Base-by-base conservation (phyloP, 352 stramenopile genomes). In the Pythium chondricola region DNA sequence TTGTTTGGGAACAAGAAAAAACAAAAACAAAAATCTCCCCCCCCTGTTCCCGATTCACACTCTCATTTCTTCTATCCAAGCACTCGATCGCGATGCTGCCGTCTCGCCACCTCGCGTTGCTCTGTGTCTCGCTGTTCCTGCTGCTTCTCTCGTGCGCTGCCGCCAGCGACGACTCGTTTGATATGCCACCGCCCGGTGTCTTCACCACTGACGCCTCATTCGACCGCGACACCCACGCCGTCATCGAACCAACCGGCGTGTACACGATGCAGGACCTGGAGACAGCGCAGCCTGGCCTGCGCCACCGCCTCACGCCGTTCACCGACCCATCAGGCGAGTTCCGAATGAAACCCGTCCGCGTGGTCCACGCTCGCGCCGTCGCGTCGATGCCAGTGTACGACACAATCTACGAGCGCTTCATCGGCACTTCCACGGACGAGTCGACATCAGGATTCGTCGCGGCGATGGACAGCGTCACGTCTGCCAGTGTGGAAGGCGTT, bases 381-480 rank as follows among this genome's bases (percentile, higher is more conserved):
- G 31, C 32, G 18, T 53, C 64, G 38, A 37, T 47, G 36, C 56
- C 62, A 2, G 39, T 56, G 14, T 48, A 48, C 48, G 38, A 65
- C 18, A 56, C 18, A 11, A 50, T 60, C 42, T 47, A 57, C 29
- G 41, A 54, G 33, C 57, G 42, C 44, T 61, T 65, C 31, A 47
- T 62, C 29, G 62, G 52, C 20, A 27, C n/a, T 24, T 63, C 32
- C 32, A 42, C 29, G 18, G 4, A n/a, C 57, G 44, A 21, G 36
- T 21, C 35, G 49, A 61, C 37, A 21, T 31, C 11, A 59, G 38
- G 50, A 13, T 72, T 55, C 46, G 45, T 33, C 2, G 40, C 56
- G 2, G 49, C 22, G 10, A 62, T 69, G 52, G 63, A 71, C 51
- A 56, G 35, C 5, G 59, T 71, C n/a, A 71, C 63, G 25, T 69